Conservation (phyloP, 192 early-diverging fungal genomes). For the Powellomyces hirtus region DNA sequence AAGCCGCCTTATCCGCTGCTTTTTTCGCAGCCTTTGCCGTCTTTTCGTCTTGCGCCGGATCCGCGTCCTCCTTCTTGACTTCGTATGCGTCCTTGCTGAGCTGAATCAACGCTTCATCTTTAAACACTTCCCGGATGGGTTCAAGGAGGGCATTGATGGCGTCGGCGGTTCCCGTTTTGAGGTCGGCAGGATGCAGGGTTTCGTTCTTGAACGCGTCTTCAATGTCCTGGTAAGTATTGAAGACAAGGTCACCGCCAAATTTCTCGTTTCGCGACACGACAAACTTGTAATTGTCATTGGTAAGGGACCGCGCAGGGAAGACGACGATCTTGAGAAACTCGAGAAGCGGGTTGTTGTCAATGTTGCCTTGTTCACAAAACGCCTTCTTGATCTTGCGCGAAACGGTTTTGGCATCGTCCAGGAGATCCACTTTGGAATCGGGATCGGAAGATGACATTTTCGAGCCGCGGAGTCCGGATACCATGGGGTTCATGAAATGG, state of each 20-base stretch:
- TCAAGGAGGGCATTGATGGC: slow-evolving; percentile 83
- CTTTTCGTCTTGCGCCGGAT: not conserved
- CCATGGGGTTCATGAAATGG: slow-evolving; percentile 98
- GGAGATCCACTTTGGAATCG: slow-evolving; percentile 95
- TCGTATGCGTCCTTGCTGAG: slow-evolving; percentile 79
- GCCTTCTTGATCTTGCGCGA: slow-evolving; percentile 88
- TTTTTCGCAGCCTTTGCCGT: slow-evolving; percentile 31
- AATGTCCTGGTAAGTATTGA: slow-evolving; percentile 65
- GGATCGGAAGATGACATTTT: slow-evolving; percentile 98
- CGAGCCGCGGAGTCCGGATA: slow-evolving; percentile 86
- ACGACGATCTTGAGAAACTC: slow-evolving; percentile 87
- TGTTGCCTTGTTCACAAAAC: slow-evolving; percentile 95
- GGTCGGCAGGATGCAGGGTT: slow-evolving; percentile 90
- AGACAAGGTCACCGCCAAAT: slow-evolving; percentile 85
- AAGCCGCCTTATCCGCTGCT: slow-evolving; percentile 6
- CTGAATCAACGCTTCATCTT: slow-evolving; percentile 62
- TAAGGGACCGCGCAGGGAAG: slow-evolving; percentile 81
- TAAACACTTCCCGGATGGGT: slow-evolving; percentile 79
- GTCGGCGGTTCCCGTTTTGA: slow-evolving; percentile 82
- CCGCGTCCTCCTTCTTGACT: not conserved
- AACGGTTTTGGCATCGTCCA: slow-evolving; percentile 80
- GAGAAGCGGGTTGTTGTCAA: slow-evolving; percentile 88
- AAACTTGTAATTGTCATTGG: slow-evolving; percentile 37
- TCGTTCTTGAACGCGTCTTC: slow-evolving; percentile 84
- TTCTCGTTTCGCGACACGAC: slow-evolving; percentile 77